A percentile compares a stretch with the other conserved stretches of the same genome.
phyloP scores from a whole-genome alignment of 2,329 filamentous ascomycete species.

The Hirsutella rhossiliensis region DNA sequence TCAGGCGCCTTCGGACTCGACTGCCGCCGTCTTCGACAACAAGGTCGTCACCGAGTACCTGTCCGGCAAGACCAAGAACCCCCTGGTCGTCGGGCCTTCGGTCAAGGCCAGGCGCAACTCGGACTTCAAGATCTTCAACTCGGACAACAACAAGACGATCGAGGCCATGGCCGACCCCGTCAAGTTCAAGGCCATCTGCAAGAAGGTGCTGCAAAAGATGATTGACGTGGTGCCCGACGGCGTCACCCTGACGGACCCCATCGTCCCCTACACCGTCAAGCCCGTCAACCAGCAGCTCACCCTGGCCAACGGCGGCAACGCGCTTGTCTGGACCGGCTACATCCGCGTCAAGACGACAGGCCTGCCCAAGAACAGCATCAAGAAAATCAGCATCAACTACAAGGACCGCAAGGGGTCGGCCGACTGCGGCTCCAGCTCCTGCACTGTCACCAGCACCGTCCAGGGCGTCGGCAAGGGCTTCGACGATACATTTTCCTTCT shows the following conservation, averaged over 20 bases:
- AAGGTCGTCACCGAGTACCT: slow-evolving; percentile 45
- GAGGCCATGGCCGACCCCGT: slow-evolving; percentile 28
- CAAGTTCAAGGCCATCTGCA: slow-evolving; percentile 35
- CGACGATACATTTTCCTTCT: slow-evolving; percentile 48
- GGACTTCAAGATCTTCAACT: slow-evolving; percentile 43
- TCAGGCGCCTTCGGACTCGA: slow-evolving; percentile 33
- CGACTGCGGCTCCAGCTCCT: slow-evolving; percentile 27
- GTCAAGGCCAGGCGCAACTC: slow-evolving; percentile 32
- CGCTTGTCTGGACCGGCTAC: slow-evolving; percentile 37
- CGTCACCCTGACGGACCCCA: slow-evolving; percentile 37
- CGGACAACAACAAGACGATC: slow-evolving; percentile 44
- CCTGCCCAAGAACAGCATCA: slow-evolving; percentile 27
- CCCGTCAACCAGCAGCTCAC: slow-evolving; percentile 44
- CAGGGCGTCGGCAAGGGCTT: slow-evolving; percentile 41
- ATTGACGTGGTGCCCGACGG: slow-evolving; percentile 45
- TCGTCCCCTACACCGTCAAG: slow-evolving; percentile 47
- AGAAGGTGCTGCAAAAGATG: slow-evolving; percentile 43
- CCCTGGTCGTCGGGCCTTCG: slow-evolving; percentile 40
- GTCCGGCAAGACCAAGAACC: slow-evolving; percentile 37
- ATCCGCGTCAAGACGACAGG: slow-evolving; percentile 45
- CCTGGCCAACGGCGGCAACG: slow-evolving; percentile 33
- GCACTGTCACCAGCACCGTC: slow-evolving; percentile 31
- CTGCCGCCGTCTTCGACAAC: slow-evolving; percentile 39
- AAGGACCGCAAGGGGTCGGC: slow-evolving; percentile 39
- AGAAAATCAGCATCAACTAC: slow-evolving; percentile 39